A percentile compares a stretch with the other conserved stretches of the same genome.
These are phyloP conservation scores for Linnemannia hyalina DNA, from an alignment of 192 early-diverging fungal species.

Conservation along the genomic window DNA sequence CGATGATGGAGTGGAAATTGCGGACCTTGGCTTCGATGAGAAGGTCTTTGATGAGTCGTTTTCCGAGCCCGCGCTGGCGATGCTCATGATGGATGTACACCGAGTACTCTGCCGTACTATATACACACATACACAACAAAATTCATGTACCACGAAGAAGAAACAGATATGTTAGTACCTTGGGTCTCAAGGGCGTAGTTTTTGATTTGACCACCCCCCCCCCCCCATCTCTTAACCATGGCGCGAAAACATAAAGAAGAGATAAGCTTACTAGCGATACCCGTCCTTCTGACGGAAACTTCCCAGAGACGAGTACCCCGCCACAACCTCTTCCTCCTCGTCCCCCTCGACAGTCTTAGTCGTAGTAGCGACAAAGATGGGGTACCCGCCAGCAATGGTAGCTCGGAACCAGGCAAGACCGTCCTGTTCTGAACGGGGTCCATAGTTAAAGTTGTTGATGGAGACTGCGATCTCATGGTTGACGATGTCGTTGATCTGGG, in stretches of 20 bases:
- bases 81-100: constrained; percentile 64
- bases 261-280: constrained; percentile 45
- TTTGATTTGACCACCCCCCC: neutral
- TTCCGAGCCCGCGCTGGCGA: constrained; percentile 61
- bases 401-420: constrained; percentile 58
- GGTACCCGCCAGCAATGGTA: constrained; percentile 56
- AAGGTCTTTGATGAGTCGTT: constrained; percentile 51
- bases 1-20: constrained; percentile 62
- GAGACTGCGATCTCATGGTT: constrained; percentile 62
- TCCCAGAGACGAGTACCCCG: constrained; percentile 41
- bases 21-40: constrained; percentile 55
- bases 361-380: constrained; percentile 61
- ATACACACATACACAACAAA: neutral
- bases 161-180: neutral
- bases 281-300: constrained; percentile 52
- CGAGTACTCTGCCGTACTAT: constrained; percentile 65
- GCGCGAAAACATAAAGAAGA: neutral
- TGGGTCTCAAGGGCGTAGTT: too few relatives aligned
- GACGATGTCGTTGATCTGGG: constrained; percentile 60
- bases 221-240: neutral
- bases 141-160: neutral
- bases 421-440: constrained; percentile 54
- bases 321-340: constrained; percentile 15
- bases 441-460: constrained; percentile 60
- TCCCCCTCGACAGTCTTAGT: constrained; percentile 25